Evolutionary conservation across 129 eudicot species (phyloP), one percentile per base, ranked within the genome.

Genomic region (Tagetes erecta): DNA sequence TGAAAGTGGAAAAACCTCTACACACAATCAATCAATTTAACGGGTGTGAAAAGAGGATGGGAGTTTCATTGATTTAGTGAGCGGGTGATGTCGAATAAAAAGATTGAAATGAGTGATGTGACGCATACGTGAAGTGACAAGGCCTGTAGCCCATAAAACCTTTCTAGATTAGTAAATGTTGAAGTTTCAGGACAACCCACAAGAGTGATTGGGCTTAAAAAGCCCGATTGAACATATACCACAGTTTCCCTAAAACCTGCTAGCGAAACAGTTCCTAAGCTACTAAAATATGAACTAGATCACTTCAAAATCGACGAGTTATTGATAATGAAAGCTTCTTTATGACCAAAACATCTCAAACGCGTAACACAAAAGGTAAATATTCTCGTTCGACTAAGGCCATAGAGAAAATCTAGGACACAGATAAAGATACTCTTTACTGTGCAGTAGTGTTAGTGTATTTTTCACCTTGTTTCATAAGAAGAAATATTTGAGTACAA

Each of bases 291-390:
- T 59, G 59, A 73, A 59, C 44, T 35, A 4, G 44, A 47, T 63
- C 78, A 47, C 35, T 73, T 44, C 57, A 73, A 59, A 12, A 59
- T 73, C 56, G 3, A 31, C 42, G 38, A 40, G 14, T 20, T 68
- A 7, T 8, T 38, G 31, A 8, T 59, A 35, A 9, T 20, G 13
- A 59, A 59, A 59, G 66, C 34, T 34, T 59, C 40, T 9, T 35
- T 59, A 59, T 34, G 39, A 34, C 14, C 65, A 3, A 9, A 59
- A 9, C 65, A 59, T 59, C 65, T 31, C 7, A 59, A 33, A 34
- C 40, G 65, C 8, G 0, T 59, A 59, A 57, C 38, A 57, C 38
- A 30, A 57, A 59, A 59, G 3, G 7, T 14, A 33, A 31, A 5
- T 6, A 11, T 68, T n/a, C 12, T 13, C 47, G 60, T 14, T 34